phyloP scores from a whole-genome alignment of 768 basidiomycete species.

The Paxillus involutus region DNA sequence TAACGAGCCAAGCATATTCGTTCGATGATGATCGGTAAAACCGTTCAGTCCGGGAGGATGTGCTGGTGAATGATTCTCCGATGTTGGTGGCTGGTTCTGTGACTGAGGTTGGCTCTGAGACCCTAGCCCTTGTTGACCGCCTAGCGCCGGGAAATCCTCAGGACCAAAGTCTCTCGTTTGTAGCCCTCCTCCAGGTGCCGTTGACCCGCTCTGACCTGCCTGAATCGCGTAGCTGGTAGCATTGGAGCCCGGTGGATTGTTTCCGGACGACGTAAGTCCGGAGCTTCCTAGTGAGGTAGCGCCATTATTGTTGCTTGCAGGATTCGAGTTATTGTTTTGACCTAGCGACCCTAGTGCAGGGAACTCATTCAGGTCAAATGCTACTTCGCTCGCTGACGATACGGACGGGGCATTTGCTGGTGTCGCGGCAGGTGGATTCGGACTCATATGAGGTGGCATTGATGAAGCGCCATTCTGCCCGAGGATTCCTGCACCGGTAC shows the following conservation, averaged over 20 bases:
- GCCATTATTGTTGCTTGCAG: constrained; percentile 33
- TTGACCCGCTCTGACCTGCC: constrained; percentile 54
- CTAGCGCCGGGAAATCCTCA: constrained; percentile 88
- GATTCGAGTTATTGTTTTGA: constrained; percentile 41
- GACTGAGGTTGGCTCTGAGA: constrained; percentile 29
- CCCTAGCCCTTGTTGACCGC: constrained; percentile 40
- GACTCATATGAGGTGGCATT: constrained; percentile 58
- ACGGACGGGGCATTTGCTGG: constrained; percentile 54
- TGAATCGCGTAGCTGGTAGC: constrained; percentile 82
- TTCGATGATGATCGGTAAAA: constrained; percentile 54
- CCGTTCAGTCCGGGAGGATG: constrained; percentile 83
- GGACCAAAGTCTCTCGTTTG: constrained; percentile 57
- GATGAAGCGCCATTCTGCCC: constrained; percentile 56
- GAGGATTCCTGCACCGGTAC: constrained; percentile 41
- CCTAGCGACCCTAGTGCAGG: constrained; percentile 77
- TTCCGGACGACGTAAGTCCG: constrained; percentile 25
- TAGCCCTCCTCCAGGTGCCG: constrained; percentile 3
- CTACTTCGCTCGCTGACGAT: constrained; percentile 71
- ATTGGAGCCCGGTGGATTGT: constrained; percentile 29
- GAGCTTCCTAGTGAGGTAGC: constrained; percentile 25
- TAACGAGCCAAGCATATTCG: constrained; percentile 55
- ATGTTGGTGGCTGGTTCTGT: constrained; percentile 30
- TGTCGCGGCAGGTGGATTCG: constrained; percentile 38
- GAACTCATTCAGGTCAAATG: constrained; percentile 84
- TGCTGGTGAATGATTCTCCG: constrained; percentile 33